phyloP scores from a whole-genome alignment of 2,329 filamentous ascomycete genomes.

The Alternaria alternata region DNA sequence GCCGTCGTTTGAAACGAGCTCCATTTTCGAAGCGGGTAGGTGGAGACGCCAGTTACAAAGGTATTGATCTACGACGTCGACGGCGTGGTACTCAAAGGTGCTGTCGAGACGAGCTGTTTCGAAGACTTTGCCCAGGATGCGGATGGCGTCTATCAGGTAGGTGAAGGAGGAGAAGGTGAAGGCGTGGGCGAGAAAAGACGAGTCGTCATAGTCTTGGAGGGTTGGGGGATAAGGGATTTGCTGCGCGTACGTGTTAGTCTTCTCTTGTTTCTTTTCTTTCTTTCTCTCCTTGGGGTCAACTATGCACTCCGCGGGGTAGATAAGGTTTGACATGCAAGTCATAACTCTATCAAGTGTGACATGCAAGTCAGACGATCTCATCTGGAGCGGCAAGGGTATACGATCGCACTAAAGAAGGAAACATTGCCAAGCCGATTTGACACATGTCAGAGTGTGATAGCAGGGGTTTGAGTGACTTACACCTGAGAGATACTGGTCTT shows the following conservation, averaged over 20 bases:
- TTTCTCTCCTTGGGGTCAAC: background rate
- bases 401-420: conserved; percentile 15
- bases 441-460: background rate
- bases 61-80: conserved; percentile 66
- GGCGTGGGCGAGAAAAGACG: conserved; percentile 72
- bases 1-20: conserved; percentile 73
- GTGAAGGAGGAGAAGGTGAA: conserved; percentile 82
- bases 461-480: conserved; percentile 36
- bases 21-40: conserved; percentile 74
- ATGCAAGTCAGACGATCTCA: conserved; percentile 5
- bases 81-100: conserved; percentile 53
- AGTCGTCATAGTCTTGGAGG: conserved; percentile 80
- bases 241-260: conserved; percentile 21
- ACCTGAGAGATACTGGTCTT: conserved; percentile 68
- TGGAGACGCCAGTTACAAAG: conserved; percentile 81
- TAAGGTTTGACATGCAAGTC: background rate
- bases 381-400: background rate
- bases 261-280: background rate
- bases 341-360: background rate
- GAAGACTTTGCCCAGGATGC: conserved; percentile 81
- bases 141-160: conserved; percentile 82
- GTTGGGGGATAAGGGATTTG: conserved; percentile 55
- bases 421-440: conserved; percentile 23
- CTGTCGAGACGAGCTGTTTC: conserved; percentile 50
- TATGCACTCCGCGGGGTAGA: background rate